Conservation (phyloP, 257 asterid genomes). For the Solanum bulbocastanum region DNA sequence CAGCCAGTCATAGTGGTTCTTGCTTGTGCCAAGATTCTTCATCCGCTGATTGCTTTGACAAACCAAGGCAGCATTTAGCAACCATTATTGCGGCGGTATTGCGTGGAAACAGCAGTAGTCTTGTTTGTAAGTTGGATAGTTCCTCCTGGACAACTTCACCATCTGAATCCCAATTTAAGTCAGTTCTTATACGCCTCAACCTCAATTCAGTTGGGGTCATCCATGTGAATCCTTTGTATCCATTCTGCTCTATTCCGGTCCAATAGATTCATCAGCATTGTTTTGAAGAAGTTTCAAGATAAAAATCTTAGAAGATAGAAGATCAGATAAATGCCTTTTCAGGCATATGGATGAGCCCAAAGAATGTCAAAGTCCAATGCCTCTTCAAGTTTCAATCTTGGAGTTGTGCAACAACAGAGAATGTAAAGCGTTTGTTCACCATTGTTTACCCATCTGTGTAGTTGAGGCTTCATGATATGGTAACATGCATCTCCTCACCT, state of each 20-base stretch:
- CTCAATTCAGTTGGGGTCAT: background rate
- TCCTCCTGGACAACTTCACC: background rate
- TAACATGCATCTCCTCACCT: slow-evolving; percentile 59
- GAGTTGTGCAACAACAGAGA: background rate
- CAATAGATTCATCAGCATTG: background rate
- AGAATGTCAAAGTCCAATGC: background rate
- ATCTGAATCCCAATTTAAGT: background rate
- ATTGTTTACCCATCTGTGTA: slow-evolving; percentile 1
- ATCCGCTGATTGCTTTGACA: background rate
- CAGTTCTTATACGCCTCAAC: background rate
- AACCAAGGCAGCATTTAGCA: background rate
- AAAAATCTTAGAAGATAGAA: background rate
- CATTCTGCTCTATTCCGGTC: background rate
- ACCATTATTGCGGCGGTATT: background rate
- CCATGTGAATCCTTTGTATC: background rate
- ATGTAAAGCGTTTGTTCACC: background rate
- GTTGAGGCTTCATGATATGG: slow-evolving; percentile 23
- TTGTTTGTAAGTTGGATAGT: background rate
- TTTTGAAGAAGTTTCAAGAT: background rate
- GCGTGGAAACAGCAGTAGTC: background rate
- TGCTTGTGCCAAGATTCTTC: background rate
- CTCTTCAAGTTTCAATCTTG: background rate
- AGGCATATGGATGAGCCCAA: background rate
- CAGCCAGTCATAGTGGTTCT: background rate
- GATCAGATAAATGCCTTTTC: background rate